A percentile compares a stretch with the other conserved stretches of the same genome.
These are phyloP conservation scores for Sarcomyxa edulis DNA, from an alignment of 768 basidiomycete genomes.

Conservation along the genomic window DNA sequence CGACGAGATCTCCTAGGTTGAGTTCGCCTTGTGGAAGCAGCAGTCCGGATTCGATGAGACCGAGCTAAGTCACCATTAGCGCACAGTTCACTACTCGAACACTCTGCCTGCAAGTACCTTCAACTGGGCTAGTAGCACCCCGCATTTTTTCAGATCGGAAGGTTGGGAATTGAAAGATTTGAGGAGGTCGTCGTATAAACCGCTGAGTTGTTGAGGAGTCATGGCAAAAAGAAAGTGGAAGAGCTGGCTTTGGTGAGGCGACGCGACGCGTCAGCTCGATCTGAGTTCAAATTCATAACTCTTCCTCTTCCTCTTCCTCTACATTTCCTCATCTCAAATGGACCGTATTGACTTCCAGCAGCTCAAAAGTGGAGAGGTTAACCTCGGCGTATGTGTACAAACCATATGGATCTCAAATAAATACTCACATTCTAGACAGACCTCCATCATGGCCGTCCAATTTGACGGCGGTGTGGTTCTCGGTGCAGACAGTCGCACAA, in stretches of 20 bases:
- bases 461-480: slow-evolving; percentile 94
- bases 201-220: slow-evolving; percentile 48
- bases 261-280: slow-evolving; percentile 48
- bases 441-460: slow-evolving; percentile 98
- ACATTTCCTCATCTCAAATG: slow-evolving; percentile 30
- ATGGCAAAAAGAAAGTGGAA: slow-evolving; percentile 25
- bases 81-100: not conserved
- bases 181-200: slow-evolving; percentile 62
- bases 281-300: no score
- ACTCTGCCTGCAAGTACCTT: slow-evolving; percentile 53
- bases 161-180: slow-evolving; percentile 61
- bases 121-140: slow-evolving; percentile 58
- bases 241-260: no score
- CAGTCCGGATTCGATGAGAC: slow-evolving; percentile 71
- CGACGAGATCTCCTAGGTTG: slow-evolving; percentile 61
- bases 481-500: slow-evolving; percentile 96
- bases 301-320: slow-evolving; percentile 22
- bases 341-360: slow-evolving; percentile 76
- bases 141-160: slow-evolving; percentile 65
- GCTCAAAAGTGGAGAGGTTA: slow-evolving; percentile 93
- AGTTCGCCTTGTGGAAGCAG: slow-evolving; percentile 66
- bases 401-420: slow-evolving; percentile 3
- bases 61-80: slow-evolving; percentile 51
- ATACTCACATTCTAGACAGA: slow-evolving; percentile 43
- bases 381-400: slow-evolving; percentile 92